Evolutionary conservation across 345 rosid genomes (phyloP).

Genomic region (Gossypium sturtianum): DNA sequence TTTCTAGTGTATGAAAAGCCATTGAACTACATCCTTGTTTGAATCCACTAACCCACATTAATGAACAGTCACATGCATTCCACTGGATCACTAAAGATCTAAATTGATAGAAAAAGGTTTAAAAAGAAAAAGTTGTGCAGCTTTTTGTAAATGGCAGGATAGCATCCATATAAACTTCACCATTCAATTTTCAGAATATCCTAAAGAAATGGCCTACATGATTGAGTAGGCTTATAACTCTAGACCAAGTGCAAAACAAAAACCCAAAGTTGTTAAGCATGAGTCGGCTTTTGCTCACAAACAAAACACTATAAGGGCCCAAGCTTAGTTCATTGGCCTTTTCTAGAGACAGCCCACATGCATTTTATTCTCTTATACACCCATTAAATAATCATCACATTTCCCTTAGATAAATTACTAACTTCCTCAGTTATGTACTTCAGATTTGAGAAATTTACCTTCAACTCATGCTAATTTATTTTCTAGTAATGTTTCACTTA

Average conservation of each 20-base stretch:
- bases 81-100: neutral
- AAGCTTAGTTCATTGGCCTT: neutral
- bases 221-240: neutral
- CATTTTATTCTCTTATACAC: neutral
- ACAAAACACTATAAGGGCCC: conserved; percentile 2
- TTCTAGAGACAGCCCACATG: neutral
- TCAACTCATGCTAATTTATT: too few relatives aligned
- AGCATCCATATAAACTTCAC: neutral
- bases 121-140: neutral
- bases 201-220: neutral
- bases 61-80: neutral
- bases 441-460: too few relatives aligned
- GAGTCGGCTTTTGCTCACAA: neutral
- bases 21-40: neutral
- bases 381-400: neutral
- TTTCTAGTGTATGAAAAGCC: neutral
- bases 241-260: neutral
- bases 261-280: neutral
- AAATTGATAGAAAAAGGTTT: neutral
- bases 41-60: neutral
- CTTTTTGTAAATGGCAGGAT: neutral
- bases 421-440: too few relatives aligned
- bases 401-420: neutral
- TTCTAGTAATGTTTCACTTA: too few relatives aligned
- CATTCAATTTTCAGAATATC: neutral